phyloP scores from a whole-genome alignment of 1,139 yeast genomes.

The Ashbya aceris region DNA sequence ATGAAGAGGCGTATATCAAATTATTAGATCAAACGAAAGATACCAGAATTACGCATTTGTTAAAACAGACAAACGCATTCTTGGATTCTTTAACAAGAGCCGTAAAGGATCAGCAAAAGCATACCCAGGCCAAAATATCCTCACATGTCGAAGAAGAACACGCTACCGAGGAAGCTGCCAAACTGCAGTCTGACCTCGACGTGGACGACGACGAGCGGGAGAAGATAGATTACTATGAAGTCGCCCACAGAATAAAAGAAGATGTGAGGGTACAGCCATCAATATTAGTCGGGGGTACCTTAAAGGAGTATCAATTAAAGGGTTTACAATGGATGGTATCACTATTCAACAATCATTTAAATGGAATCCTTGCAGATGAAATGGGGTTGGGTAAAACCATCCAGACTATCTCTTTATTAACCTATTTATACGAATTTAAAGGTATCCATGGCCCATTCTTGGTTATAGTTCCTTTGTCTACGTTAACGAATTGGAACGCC shows the following conservation, averaged over 20 bases:
- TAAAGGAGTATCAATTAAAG: slow-evolving; percentile 87
- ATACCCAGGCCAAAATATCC: slow-evolving; percentile 34
- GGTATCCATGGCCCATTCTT: slow-evolving; percentile 61
- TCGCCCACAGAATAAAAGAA: slow-evolving; percentile 67
- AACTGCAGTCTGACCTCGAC: slow-evolving; percentile 9
- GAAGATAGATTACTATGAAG: slow-evolving; percentile 67
- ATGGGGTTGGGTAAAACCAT: slow-evolving; percentile 90
- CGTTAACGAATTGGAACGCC: slow-evolving; percentile 75
- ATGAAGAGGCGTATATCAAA: slow-evolving; percentile 77
- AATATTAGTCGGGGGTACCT: slow-evolving; percentile 71
- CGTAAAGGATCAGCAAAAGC: slow-evolving; percentile 60
- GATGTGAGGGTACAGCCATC: slow-evolving; percentile 55
- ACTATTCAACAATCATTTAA: slow-evolving; percentile 79
- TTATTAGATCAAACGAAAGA: slow-evolving; percentile 75
- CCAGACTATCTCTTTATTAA: slow-evolving; percentile 68
- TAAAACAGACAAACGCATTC: slow-evolving; percentile 68
- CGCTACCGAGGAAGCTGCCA: slow-evolving; percentile 25
- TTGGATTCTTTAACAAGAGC: slow-evolving; percentile 72
- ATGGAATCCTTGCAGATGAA: slow-evolving; percentile 92
- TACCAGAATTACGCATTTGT: slow-evolving; percentile 70
- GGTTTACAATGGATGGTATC: slow-evolving; percentile 99
- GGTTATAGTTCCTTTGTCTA: slow-evolving; percentile 76
- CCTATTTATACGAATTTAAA: slow-evolving; percentile 64
- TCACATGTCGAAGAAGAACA: slow-evolving; percentile 34
- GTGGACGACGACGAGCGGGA: slow-evolving; percentile 45